Evolutionary conservation across 805 yeast species (phyloP).

Genomic region (Saccharomycopsis sp.): DNA sequence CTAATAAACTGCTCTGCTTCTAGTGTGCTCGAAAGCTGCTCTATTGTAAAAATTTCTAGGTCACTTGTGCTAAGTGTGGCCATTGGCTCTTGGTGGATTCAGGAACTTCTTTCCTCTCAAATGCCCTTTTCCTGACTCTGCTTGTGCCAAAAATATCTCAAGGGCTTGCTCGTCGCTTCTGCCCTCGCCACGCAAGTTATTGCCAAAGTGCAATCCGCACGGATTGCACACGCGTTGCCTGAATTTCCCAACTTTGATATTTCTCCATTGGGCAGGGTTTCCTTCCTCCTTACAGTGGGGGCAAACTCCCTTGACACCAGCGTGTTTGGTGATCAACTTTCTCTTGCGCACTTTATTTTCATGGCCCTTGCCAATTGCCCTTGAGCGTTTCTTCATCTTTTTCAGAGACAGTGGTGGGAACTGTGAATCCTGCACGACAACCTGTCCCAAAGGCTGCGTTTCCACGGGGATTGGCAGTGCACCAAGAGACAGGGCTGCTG

Average conservation of each 20-base stretch:
- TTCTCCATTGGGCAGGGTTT: slow-evolving; percentile 5
- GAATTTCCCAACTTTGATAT: not conserved
- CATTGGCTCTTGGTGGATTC: too few species aligned
- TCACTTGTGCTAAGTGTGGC: too few species aligned
- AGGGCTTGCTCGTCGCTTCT: not conserved
- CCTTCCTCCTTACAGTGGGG: slow-evolving; percentile 2
- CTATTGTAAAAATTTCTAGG: too few species aligned
- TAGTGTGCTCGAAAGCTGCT: too few species aligned
- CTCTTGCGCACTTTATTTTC: not conserved
- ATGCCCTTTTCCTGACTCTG: not conserved
- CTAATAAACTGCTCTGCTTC: too few species aligned
- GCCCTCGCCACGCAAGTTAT: too few species aligned
- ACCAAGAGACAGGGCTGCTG: not conserved
- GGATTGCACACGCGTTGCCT: slow-evolving; percentile 3
- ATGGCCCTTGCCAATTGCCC: too few species aligned
- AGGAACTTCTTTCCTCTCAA: slow-evolving; percentile 6
- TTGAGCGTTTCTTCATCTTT: not conserved
- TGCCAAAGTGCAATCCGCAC: slow-evolving; percentile 4
- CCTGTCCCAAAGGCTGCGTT: not conserved
- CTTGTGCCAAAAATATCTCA: not conserved
- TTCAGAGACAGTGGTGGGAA: not conserved
- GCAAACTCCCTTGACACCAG: slow-evolving; percentile 4
- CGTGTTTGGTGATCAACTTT: too few species aligned
- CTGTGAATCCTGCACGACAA: not conserved
- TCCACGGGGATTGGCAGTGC: not conserved